Evolutionary conservation across 2,329 filamentous ascomycete species (phyloP), one percentile per base, ranked within the genome.

Genomic region (Fusarium torulosum): DNA sequence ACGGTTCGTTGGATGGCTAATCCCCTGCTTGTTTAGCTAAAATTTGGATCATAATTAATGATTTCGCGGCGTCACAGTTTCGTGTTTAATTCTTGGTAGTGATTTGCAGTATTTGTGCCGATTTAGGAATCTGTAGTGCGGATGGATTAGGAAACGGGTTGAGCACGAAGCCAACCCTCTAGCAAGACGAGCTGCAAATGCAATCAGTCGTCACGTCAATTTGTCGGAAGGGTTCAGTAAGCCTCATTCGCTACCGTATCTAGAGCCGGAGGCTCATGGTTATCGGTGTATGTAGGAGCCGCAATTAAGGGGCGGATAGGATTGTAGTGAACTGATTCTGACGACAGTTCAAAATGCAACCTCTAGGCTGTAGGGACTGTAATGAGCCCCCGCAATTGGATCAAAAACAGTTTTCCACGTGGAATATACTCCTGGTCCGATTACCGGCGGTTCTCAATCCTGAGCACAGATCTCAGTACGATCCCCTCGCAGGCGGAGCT

Each of bases 381-480:
- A 10, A 11, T 29, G 27, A 29, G 27, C 27, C 27, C 11, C 27
- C 27, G 27, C 27, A 29, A 29, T 29, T 29, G 27, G 27, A 29
- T 29, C 27, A 29, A 4, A 13, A 29, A 29, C 27, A 29, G 10
- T 14, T 19, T 45, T 41, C 58, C 58, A 61, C 56, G 58, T 61
- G 58, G 56, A 37, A 29, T 21, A 35, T 35, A 15, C 27, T 45
- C 29, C 23, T 54, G 33, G 17, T 38, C 21, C 40, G n/a, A 25
- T 13, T 4, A 40, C 37, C 6, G 17, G 21, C 17, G 11, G 29
- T 17, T n/a, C 9, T 31, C 59, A 40, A 29, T 25, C 23, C 20
- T n/a, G 23, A 46, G 58, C 56, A 54, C 46, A 45, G 46, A 44
- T 41, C 37, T 4, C 6, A 20, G 15, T 14, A 20, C 29, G 31